Evolutionary conservation across 208 protist genomes (phyloP), one percentile per base, ranked within the genome.

Genomic region (Sergeia podlipaevii): DNA sequence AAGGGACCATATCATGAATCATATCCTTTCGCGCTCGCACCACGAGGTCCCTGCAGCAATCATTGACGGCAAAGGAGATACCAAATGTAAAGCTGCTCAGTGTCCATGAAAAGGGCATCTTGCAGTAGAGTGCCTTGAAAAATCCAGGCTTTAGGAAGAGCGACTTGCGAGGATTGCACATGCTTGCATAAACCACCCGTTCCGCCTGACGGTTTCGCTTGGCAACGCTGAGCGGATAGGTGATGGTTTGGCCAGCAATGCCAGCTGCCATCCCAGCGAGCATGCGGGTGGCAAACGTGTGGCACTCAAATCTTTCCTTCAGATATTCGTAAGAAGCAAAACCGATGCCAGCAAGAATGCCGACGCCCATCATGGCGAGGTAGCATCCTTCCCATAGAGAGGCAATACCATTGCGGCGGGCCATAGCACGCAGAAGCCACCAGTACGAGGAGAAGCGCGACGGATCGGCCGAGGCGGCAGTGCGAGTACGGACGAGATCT

Each of bases 261-360:
- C 90, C 91, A 2, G 89, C 80, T 11, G 77, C 23, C 38, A 77
- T 78, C 26, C 93, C 93, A 4, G 72, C 82, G 4, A 73, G 44
- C 27, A 92, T 54, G 29, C 88, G 80, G 46, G 80, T 71, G 29
- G 41, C 58, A 48, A 90, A 89, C 4, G 65, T 87, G 36, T 86
- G 62, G 50, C 80, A 86, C 4, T 78, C 42, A 32, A 78, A 80
- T 2, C 39, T 50, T 28, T 85, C 66, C 65, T 93, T 96, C 21
- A 96, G 62, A 36, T 78, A 77, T 37, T 96, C 91, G 65, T 94
- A 96, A 7, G 73, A 82, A 18, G 91, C 79, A 54, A 98, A 98
- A 3, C 80, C 85, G 41, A 94, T 77, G 32, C 91, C 95, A 18
- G 85, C 89, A 24, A 97, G 77, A 13, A 83, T 69, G 5, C 85